These are phyloP conservation scores for Lasiosphaeris hirsuta DNA, from an alignment of 495 filamentous ascomycete genomes.

Conservation along the genomic window DNA sequence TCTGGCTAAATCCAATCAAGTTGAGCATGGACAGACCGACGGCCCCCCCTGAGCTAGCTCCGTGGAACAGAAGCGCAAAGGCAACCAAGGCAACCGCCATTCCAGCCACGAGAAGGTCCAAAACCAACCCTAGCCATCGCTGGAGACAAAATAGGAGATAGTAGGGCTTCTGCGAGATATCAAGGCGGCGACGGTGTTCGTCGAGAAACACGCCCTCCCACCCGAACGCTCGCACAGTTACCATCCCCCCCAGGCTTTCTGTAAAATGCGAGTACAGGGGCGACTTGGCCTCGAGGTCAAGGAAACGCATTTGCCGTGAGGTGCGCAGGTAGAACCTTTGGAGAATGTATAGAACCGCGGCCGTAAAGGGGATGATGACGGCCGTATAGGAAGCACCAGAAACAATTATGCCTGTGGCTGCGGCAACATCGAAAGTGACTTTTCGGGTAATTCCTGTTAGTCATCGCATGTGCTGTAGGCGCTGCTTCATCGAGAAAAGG, in stretches of 20 bases:
- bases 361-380: slow-evolving; percentile 22
- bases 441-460: too few relatives aligned
- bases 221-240: slow-evolving; percentile 45
- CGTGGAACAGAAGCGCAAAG: slow-evolving; percentile 26
- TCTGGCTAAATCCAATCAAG: slow-evolving; percentile 7
- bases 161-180: slow-evolving; percentile 44
- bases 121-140: slow-evolving; percentile 44
- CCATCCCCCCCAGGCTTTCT: slow-evolving; percentile 39
- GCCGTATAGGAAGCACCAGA: slow-evolving; percentile 11
- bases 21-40: slow-evolving; percentile 8
- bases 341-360: slow-evolving; percentile 38
- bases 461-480: too few relatives aligned
- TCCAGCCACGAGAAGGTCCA: slow-evolving; percentile 41
- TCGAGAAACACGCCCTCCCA: slow-evolving; percentile 39
- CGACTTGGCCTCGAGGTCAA: slow-evolving; percentile 46
- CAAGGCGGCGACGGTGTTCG: slow-evolving; percentile 46
- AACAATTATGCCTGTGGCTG: slow-evolving; percentile 17
- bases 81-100: slow-evolving; percentile 37
- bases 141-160: slow-evolving; percentile 48
- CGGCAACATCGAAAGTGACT: too few relatives aligned
- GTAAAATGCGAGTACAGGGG: slow-evolving; percentile 36
- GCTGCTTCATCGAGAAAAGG: too few relatives aligned
- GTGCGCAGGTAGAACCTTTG: slow-evolving; percentile 55
- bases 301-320: slow-evolving; percentile 53
- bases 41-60: background rate